A percentile compares a stretch with the other conserved stretches of the same genome.
Conservation (phyloP, 768 basidiomycete genomes). For the Paxillus rubicundulus region DNA sequence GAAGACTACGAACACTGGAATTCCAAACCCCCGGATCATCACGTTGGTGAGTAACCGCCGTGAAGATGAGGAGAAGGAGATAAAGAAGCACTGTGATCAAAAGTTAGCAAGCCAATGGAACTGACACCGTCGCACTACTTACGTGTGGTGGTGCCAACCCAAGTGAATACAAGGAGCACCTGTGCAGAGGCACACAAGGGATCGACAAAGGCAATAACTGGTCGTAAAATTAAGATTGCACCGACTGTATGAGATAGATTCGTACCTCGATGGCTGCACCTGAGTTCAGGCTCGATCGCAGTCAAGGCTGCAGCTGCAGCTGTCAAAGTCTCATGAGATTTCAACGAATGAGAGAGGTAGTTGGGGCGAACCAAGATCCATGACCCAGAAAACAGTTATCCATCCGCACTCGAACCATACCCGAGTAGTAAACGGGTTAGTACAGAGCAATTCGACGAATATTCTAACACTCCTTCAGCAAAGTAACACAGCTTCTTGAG, state of each 20-base stretch:
- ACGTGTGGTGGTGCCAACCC: constrained; percentile 47
- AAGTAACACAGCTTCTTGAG: not conserved
- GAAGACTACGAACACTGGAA: constrained; percentile 44
- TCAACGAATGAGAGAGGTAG: not conserved
- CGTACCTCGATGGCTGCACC: constrained; percentile 37
- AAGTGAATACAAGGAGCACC: constrained; percentile 59
- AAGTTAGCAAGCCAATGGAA: constrained; percentile 1
- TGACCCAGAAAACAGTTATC: constrained; percentile 53
- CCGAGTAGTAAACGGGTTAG: constrained; percentile 49
- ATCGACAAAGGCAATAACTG: not conserved
- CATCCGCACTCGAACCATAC: constrained; percentile 73
- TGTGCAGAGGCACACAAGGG: constrained; percentile 48
- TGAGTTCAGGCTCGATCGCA: constrained; percentile 33
- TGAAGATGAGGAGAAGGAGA: constrained; percentile 46
- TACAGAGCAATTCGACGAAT: constrained; percentile 56
- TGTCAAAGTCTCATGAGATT: constrained; percentile 23
- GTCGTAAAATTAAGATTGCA: not conserved
- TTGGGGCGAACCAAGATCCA: constrained; percentile 54
- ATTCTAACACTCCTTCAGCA: constrained; percentile 35
- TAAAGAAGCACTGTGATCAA: constrained; percentile 53
- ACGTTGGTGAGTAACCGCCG: constrained; percentile 40
- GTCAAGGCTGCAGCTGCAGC: constrained; percentile 53
- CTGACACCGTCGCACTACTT: constrained; percentile 19
- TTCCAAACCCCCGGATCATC: constrained; percentile 53
- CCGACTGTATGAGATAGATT: not conserved